Conservation (phyloP, 176 grass and related monocot species). For the Ampelocalamus luodianensis region DNA sequence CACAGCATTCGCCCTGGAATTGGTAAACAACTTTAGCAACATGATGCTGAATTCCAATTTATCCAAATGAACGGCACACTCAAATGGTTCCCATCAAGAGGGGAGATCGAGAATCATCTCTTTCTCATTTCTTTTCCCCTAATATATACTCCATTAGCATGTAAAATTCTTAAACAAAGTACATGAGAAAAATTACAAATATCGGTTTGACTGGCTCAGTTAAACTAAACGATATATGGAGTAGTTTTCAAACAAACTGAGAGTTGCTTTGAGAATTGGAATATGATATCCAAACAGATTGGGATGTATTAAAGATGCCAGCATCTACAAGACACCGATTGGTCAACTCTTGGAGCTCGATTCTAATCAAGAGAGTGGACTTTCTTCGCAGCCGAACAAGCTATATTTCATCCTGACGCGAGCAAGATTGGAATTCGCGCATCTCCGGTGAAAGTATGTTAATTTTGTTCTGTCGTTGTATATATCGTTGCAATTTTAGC, state of each 20-base stretch:
- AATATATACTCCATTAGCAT: no score
- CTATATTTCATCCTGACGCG: not conserved
- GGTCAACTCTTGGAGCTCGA: not conserved
- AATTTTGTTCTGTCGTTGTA: no score
- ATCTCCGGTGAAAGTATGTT: no score
- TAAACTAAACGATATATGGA: not conserved
- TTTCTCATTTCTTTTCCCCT: no score
- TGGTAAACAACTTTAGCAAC: not conserved
- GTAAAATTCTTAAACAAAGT: not conserved
- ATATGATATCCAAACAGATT: not conserved
- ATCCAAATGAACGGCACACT: not conserved
- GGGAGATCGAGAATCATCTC: no score
- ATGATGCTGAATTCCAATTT: not conserved
- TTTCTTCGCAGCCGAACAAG: slow-evolving; percentile 14
- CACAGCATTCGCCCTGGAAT: slow-evolving; percentile 66
- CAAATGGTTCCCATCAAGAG: no score
- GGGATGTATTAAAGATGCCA: not conserved
- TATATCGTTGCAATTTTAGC: not conserved
- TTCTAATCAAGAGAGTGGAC: slow-evolving; percentile 7
- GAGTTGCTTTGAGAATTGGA: not conserved
- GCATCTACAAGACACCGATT: not conserved
- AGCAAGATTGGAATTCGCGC: not conserved
- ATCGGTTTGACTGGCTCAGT: not conserved
- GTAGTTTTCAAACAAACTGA: not conserved
- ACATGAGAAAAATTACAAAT: not conserved